Evolutionary conservation across 1,139 yeast genomes (phyloP).

Genomic region (Candida tetrigidarum): DNA sequence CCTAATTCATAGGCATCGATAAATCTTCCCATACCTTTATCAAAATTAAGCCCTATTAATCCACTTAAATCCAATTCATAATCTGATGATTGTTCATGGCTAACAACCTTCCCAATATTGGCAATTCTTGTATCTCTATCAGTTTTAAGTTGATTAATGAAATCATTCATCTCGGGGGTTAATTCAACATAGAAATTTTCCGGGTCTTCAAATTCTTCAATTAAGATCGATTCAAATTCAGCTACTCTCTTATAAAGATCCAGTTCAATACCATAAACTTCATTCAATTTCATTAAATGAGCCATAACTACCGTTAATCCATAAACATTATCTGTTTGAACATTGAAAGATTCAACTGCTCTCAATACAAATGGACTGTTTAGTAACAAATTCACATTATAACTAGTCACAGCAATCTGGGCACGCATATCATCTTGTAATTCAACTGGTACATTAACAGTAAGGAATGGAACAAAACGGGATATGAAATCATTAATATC

Average conservation of each 20-base stretch:
- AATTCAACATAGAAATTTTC: constrained; percentile 51
- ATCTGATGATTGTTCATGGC: constrained; percentile 7
- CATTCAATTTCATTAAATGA: constrained; percentile 22
- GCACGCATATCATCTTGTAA: constrained; percentile 13
- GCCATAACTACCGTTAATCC: constrained; percentile 36
- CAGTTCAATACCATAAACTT: constrained; percentile 1
- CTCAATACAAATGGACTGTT: constrained; percentile 35
- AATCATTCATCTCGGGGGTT: constrained; percentile 36
- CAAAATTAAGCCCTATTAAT: constrained; percentile 33
- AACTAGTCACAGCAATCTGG: constrained; percentile 14
- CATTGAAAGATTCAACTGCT: constrained; percentile 32
- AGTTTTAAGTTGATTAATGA: constrained; percentile 25
- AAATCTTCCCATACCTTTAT: constrained; percentile 32
- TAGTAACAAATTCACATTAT: constrained; percentile 25
- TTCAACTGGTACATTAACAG: constrained; percentile 15
- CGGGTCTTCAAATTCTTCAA: constrained; percentile 55
- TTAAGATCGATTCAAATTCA: constrained; percentile 41
- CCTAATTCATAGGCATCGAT: constrained; percentile 33
- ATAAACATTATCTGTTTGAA: constrained; percentile 38
- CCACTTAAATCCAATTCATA: constrained; percentile 31
- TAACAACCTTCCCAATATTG: neutral
- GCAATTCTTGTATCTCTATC: constrained; percentile 1
- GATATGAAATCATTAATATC: constrained; percentile 37
- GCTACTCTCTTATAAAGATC: constrained; percentile 24
- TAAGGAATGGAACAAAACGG: constrained; percentile 30